phyloP scores from a whole-genome alignment of 352 stramenopile species.

The Phytophthora sojae region DNA sequence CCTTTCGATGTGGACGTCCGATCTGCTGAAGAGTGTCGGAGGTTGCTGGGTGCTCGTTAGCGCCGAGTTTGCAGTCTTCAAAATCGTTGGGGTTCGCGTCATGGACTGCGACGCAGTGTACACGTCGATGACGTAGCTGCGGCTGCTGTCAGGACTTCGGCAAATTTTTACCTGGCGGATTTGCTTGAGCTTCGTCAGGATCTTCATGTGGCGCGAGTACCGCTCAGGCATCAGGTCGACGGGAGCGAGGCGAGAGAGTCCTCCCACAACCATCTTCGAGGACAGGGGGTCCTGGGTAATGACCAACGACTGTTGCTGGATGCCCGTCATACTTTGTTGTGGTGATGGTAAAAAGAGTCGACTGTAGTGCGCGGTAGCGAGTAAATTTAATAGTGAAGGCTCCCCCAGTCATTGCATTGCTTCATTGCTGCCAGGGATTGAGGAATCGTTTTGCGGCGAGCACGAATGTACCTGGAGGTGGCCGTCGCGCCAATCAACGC shows the following conservation, averaged over 20 bases:
- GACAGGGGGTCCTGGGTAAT: neutral
- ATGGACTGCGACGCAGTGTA: slow-evolving; percentile 36
- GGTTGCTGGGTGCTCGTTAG: slow-evolving; percentile 5
- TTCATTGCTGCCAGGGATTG: neutral
- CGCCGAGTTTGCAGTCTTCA: slow-evolving; percentile 13
- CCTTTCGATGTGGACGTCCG: slow-evolving; percentile 30
- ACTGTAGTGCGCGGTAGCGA: neutral
- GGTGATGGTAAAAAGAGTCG: no score
- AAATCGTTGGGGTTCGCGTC: slow-evolving; percentile 34
- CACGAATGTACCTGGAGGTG: no score
- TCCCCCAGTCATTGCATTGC: neutral
- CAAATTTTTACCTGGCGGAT: slow-evolving; percentile 33
- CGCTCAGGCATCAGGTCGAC: slow-evolving; percentile 34
- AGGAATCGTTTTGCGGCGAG: neutral
- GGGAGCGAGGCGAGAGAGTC: slow-evolving; percentile 19
- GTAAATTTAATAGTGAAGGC: slow-evolving; percentile 21
- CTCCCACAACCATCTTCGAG: slow-evolving; percentile 12
- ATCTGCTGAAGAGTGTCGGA: slow-evolving; percentile 13
- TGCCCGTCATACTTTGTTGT: slow-evolving; percentile 9
- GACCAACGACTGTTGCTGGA: neutral
- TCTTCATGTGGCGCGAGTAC: slow-evolving; percentile 42
- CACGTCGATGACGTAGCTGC: slow-evolving; percentile 31
- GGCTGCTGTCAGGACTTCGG: slow-evolving; percentile 2
- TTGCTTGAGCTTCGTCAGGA: slow-evolving; percentile 39
- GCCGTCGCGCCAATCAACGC: slow-evolving; percentile 17